phyloP scores from a whole-genome alignment of 2,329 filamentous ascomycete species.

The Fusarium veterinarium region DNA sequence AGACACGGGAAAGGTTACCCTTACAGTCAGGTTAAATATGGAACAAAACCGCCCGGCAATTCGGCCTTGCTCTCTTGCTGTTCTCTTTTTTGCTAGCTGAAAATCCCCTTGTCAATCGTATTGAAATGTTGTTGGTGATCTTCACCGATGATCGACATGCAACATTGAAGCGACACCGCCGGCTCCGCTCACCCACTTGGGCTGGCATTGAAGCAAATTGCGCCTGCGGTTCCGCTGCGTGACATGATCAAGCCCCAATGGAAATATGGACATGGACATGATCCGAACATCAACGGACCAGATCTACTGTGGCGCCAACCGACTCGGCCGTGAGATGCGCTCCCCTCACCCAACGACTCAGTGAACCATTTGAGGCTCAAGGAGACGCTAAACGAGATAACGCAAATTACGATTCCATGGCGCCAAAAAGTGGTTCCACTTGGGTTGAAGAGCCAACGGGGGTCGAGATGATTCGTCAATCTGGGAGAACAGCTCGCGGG shows the following conservation, averaged over 20 bases:
- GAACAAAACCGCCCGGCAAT: not conserved
- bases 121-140: not conserved
- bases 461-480: conserved; percentile 2
- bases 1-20: conserved; percentile 7
- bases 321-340: not conserved
- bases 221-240: conserved; percentile 26
- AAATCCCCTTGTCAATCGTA: not conserved
- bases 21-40: not conserved
- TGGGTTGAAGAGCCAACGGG: not conserved
- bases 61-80: not conserved
- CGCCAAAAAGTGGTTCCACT: conserved; percentile 1
- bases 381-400: conserved; percentile 9
- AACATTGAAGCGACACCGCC: not conserved
- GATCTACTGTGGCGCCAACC: conserved; percentile 1
- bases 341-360: not conserved
- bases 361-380: conserved; percentile 22
- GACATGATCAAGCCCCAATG: not conserved
- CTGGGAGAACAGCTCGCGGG: not conserved
- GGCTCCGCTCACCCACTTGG: conserved; percentile 11
- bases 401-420: conserved; percentile 16
- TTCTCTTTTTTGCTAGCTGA: not conserved
- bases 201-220: conserved; percentile 8
- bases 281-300: conserved; percentile 9
- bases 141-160: conserved; percentile 7
- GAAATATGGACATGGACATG: not conserved